Percentiles rank a stretch among this genome's conserved stretches.
Conservation (phyloP, 331 rosid species). For the Quercus tomentella region DNA sequence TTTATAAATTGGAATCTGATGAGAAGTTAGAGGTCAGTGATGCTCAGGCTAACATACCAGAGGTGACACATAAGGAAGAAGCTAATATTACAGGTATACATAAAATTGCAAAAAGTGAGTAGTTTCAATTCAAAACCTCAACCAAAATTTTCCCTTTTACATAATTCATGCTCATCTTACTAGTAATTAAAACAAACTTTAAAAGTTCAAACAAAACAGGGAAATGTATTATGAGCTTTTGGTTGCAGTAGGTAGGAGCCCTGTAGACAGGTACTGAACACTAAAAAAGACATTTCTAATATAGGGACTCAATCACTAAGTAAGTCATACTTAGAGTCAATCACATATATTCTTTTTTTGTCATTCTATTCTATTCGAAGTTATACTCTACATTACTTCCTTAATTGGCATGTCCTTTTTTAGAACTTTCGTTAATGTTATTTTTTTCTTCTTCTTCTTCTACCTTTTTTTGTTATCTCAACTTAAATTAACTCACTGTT, state of each 20-base stretch:
- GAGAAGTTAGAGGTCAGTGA: not conserved
- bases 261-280: not conserved
- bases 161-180: not conserved
- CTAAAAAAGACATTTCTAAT: not conserved
- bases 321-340: not conserved
- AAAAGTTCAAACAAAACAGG: not conserved
- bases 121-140: not conserved
- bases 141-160: not conserved
- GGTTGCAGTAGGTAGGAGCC: not conserved
- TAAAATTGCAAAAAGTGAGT: constrained; percentile 6
- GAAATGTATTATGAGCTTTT: not conserved
- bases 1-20: not conserved
- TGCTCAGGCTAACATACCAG: not conserved
- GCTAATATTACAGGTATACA: not conserved
- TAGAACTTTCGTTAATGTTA: too few relatives aligned
- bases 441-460: too few relatives aligned
- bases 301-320: not conserved
- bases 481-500: too few relatives aligned
- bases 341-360: too few relatives aligned
- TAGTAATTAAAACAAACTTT: not conserved
- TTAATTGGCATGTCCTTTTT: too few relatives aligned
- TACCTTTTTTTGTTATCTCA: too few relatives aligned
- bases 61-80: constrained; percentile 5
- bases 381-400: too few relatives aligned
- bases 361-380: too few relatives aligned